A percentile compares a stretch with the other conserved stretches of the same genome.
phyloP scores from a whole-genome alignment of 305 asterid genomes.

The Petunia hybrid region DNA sequence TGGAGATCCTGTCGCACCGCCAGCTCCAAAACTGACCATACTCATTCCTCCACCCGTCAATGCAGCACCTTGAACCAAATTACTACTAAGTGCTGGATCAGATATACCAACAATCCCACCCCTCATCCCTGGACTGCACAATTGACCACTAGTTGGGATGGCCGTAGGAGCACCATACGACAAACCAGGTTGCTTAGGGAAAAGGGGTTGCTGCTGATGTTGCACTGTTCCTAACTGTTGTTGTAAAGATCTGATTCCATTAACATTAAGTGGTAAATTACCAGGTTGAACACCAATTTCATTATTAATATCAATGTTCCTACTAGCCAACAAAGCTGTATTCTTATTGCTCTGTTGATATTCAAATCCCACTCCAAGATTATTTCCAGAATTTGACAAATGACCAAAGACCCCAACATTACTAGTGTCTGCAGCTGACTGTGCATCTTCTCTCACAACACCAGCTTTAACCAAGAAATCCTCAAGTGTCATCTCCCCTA shows the following conservation, averaged over 20 bases:
- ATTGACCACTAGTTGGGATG: constrained; percentile 49
- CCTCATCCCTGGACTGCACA: constrained; percentile 60
- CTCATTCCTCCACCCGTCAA: constrained; percentile 60
- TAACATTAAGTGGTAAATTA: constrained; percentile 61
- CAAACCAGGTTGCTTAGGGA: constrained; percentile 67
- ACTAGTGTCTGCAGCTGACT: no score
- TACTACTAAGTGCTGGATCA: constrained; percentile 48
- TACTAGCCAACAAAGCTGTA: constrained; percentile 49
- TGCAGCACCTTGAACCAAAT: constrained; percentile 49
- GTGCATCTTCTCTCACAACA: no score
- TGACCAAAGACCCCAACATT: constrained; percentile 51
- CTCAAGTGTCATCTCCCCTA: no score
- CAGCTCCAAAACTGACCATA: constrained; percentile 62
- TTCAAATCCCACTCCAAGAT: constrained; percentile 54
- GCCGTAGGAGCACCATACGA: constrained; percentile 63
- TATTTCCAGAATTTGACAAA: constrained; percentile 49
- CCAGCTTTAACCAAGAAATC: no score
- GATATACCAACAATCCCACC: constrained; percentile 55
- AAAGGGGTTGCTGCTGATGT: constrained; percentile 40
- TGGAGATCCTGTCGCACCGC: constrained; percentile 63
- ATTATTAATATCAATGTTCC: constrained; percentile 45
- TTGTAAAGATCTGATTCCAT: constrained; percentile 49
- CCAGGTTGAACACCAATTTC: constrained; percentile 53
- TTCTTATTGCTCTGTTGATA: constrained; percentile 54
- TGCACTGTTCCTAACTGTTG: constrained; percentile 36